These are phyloP conservation scores for Aspergillus sp. DNA, from an alignment of 2,329 filamentous ascomycete genomes.

Conservation along the genomic window DNA sequence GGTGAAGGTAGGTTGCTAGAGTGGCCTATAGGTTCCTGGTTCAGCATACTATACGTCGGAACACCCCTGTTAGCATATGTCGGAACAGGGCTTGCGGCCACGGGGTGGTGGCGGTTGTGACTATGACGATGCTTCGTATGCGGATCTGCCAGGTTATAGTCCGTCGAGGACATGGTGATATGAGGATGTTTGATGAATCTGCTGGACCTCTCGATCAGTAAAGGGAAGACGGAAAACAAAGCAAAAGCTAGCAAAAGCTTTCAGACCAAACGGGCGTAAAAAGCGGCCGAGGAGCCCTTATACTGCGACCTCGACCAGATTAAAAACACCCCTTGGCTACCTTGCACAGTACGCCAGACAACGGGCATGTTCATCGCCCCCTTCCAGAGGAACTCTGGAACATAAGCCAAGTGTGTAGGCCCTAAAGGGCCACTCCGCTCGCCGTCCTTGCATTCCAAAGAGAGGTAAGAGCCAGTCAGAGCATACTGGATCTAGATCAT, in stretches of 20 bases:
- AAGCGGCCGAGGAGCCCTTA: conserved; percentile 32
- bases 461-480: conserved; percentile 29
- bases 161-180: conserved; percentile 37
- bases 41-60: conserved; percentile 25
- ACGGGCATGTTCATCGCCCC: conserved; percentile 29
- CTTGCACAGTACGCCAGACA: conserved; percentile 24
- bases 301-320: conserved; percentile 25
- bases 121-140: conserved; percentile 22
- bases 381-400: conserved; percentile 37
- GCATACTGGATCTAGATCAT: conserved; percentile 24
- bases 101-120: conserved; percentile 25
- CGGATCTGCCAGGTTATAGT: conserved; percentile 32
- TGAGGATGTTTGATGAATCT: conserved; percentile 16
- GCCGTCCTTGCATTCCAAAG: conserved; percentile 46
- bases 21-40: conserved; percentile 17
- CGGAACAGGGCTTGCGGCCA: conserved; percentile 25
- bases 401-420: conserved; percentile 28
- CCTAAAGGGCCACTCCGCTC: conserved; percentile 28
- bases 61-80: conserved; percentile 22
- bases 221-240: conserved; percentile 18
- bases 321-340: conserved; percentile 37
- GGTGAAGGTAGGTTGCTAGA: conserved; percentile 24
- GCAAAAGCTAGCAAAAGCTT: conserved; percentile 18
- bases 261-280: conserved; percentile 4
- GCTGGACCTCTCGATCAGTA: conserved; percentile 16